These are phyloP conservation scores for Paramecium primaurelia DNA, from an alignment of 73 alveolate species.

Conservation along the genomic window DNA sequence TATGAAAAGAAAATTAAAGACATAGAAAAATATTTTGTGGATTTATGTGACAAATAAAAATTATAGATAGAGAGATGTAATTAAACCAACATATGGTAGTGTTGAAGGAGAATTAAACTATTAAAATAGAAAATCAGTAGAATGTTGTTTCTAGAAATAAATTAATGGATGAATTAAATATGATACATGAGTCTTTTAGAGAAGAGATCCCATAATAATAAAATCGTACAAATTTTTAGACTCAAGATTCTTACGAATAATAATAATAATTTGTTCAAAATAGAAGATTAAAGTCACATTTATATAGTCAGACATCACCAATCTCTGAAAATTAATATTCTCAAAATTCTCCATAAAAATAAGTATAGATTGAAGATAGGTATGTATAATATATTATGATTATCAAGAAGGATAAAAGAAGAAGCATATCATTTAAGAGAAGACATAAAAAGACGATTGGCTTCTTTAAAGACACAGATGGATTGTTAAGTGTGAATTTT, in stretches of 20 bases:
- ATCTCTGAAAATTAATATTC: not conserved
- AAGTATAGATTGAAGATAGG: conserved; percentile 2
- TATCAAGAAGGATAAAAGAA: not conserved
- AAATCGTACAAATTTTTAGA: not conserved
- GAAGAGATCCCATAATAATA: not conserved
- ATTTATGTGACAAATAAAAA: not conserved
- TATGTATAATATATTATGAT: not conserved
- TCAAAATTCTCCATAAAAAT: not conserved
- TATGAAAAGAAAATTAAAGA: not conserved
- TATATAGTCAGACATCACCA: not conserved
- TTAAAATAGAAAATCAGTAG: not conserved
- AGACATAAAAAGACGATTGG: conserved; percentile 25
- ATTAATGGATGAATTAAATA: conserved; percentile 1
- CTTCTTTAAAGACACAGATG: conserved; percentile 1
- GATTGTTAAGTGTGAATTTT: not conserved
- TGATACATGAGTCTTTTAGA: not conserved
- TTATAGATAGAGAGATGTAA: not conserved
- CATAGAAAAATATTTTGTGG: not conserved
- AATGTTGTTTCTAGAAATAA: not conserved
- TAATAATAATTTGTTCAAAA: not conserved
- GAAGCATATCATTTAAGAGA: conserved; percentile 30
- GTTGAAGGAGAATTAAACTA: not conserved
- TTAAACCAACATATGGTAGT: not conserved
- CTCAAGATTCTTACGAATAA: not conserved
- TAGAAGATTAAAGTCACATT: not conserved